Evolutionary conservation across 257 asterid species (phyloP).

Genomic region (Haberlea rhodopensis): DNA sequence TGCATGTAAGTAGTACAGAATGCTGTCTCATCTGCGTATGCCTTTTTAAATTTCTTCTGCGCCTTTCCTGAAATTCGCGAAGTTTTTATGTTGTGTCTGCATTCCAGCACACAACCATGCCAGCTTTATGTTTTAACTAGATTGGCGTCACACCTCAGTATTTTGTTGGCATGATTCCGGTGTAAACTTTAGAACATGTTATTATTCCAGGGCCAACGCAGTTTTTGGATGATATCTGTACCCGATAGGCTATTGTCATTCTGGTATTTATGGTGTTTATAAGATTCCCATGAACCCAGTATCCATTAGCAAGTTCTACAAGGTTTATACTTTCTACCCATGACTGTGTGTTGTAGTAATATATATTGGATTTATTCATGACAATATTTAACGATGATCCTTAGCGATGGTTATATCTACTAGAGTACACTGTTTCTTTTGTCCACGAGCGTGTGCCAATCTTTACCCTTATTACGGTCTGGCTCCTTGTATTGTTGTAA

Average conservation of each 20-base stretch:
- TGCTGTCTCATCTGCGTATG: constrained; percentile 13
- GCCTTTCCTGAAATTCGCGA: constrained; percentile 16
- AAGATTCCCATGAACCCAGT: not conserved
- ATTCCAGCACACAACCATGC: not conserved
- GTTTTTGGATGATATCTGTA: not conserved
- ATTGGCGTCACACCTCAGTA: not conserved
- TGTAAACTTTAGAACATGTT: not conserved
- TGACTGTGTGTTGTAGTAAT: not conserved
- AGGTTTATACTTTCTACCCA: not conserved
- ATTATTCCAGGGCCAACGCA: not conserved
- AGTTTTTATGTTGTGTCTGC: not conserved
- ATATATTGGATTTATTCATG: not conserved
- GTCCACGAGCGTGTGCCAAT: not conserved
- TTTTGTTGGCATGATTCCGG: not conserved
- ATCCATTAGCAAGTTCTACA: not conserved
- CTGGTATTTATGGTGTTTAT: not conserved
- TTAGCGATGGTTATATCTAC: not conserved
- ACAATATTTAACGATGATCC: not conserved
- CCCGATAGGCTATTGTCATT: no score
- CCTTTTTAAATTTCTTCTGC: constrained; percentile 16
- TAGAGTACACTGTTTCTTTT: not conserved
- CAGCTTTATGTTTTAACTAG: not conserved
- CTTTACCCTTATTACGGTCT: no score
- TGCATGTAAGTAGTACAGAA: constrained; percentile 55
- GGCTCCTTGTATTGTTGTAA: no score